Percentiles rank a stretch among this genome's conserved stretches.
Conservation (phyloP, 768 basidiomycete species). For the Cubamyces lactineus region DNA sequence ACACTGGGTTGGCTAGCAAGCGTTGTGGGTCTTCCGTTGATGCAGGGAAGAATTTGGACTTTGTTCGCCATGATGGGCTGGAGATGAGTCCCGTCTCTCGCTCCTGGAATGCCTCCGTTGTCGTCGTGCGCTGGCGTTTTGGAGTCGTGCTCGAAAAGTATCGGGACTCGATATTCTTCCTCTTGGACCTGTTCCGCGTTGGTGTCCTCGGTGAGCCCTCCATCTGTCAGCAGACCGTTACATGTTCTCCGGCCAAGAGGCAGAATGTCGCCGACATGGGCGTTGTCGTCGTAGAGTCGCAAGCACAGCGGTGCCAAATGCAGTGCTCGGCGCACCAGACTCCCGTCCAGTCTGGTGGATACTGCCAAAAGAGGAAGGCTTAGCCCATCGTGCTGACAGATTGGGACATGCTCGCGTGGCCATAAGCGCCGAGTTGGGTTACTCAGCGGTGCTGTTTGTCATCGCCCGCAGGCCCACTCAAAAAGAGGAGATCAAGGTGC, state of each 20-base stretch:
- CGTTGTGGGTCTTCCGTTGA: neutral
- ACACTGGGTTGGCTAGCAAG: neutral
- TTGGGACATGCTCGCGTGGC: conserved; percentile 8
- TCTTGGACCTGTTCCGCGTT: neutral
- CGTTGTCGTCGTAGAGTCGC: neutral
- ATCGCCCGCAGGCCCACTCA: conserved; percentile 25
- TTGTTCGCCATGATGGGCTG: neutral
- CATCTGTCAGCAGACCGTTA: too few species aligned
- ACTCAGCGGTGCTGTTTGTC: conserved; percentile 30
- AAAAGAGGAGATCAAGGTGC: conserved; percentile 20
- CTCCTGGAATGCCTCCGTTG: neutral
- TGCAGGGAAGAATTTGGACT: conserved; percentile 5
- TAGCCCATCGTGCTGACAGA: neutral
- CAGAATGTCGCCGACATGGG: neutral
- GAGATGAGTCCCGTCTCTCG: neutral
- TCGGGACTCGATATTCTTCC: neutral
- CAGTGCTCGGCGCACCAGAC: neutral
- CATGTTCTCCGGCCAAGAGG: neutral
- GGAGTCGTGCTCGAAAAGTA: conserved; percentile 9
- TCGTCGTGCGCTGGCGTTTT: neutral
- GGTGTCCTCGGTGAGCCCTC: neutral
- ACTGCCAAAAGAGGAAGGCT: neutral
- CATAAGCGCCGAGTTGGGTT: conserved; percentile 12
- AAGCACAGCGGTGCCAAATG: too few species aligned
- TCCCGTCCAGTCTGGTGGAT: neutral